Conservation (phyloP, 495 filamentous ascomycete genomes). For the Penicillium egyptiacum region DNA sequence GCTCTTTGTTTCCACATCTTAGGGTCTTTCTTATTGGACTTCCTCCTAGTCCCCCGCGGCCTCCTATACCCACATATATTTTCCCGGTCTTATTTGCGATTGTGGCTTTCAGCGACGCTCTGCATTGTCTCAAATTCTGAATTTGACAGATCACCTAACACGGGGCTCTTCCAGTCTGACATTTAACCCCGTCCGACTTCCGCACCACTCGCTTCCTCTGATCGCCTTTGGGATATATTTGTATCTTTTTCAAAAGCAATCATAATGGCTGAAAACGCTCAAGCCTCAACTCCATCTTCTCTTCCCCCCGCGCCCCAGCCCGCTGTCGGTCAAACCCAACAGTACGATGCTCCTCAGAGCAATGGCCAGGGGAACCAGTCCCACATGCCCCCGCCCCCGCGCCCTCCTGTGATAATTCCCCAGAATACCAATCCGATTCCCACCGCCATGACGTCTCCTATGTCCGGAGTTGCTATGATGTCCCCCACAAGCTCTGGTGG, state of each 20-base stretch:
- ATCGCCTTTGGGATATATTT: slow-evolving; percentile 19
- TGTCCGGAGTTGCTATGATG: slow-evolving; percentile 69
- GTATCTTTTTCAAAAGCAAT: slow-evolving; percentile 20
- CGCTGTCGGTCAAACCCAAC: slow-evolving; percentile 67
- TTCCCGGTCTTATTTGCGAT: slow-evolving; percentile 10
- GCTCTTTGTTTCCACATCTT: slow-evolving; percentile 18
- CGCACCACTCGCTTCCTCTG: slow-evolving; percentile 21
- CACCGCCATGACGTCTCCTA: slow-evolving; percentile 85
- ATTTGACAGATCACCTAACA: slow-evolving; percentile 14
- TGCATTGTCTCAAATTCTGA: slow-evolving; percentile 13
- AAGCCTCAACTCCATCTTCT: slow-evolving; percentile 51
- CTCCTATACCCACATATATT: slow-evolving; percentile 19
- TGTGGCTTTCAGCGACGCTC: slow-evolving; percentile 17
- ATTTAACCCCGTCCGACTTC: slow-evolving; percentile 20
- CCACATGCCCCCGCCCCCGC: slow-evolving; percentile 92
- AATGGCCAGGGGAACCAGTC: slow-evolving; percentile 61
- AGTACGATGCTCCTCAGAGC: slow-evolving; percentile 62
- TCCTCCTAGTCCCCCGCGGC: slow-evolving; percentile 4
- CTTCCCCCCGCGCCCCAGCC: slow-evolving; percentile 66
- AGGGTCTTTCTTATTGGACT: slow-evolving; percentile 14
- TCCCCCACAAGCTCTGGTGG: slow-evolving; percentile 78
- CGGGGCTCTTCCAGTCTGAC: slow-evolving; percentile 5
- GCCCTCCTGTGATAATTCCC: slow-evolving; percentile 85
- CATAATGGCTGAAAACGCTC: slow-evolving; percentile 68
- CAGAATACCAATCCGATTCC: slow-evolving; percentile 97